Conservation (phyloP, 2,329 filamentous ascomycete species). For the Passalora sequoiae region DNA sequence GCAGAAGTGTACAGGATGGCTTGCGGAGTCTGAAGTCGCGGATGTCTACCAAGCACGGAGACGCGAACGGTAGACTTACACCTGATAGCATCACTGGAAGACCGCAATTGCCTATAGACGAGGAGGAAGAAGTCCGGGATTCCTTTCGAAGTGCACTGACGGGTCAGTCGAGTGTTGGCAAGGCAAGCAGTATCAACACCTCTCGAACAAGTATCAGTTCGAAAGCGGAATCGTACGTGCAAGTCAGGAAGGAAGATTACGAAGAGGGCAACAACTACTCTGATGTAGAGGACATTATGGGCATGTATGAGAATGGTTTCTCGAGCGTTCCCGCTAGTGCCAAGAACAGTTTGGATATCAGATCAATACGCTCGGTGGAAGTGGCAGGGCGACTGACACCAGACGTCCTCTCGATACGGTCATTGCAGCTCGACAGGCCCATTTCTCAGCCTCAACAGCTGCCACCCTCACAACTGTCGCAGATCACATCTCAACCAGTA, state of each 20-base stretch:
- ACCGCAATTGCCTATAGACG: slow-evolving; percentile 10
- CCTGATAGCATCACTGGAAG: slow-evolving; percentile 11
- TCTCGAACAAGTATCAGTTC: slow-evolving; percentile 79
- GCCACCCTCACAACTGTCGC: slow-evolving; percentile 7
- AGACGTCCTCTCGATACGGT: slow-evolving; percentile 10
- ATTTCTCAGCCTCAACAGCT: slow-evolving; percentile 18
- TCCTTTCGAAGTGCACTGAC: slow-evolving; percentile 59
- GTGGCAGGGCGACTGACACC: slow-evolving; percentile 7
- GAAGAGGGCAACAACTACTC: slow-evolving; percentile 43
- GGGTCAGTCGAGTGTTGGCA: slow-evolving; percentile 53
- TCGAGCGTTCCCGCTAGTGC: slow-evolving; percentile 28
- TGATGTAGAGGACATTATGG: slow-evolving; percentile 58
- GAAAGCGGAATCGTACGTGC: slow-evolving; percentile 59
- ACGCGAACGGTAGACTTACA: slow-evolving; percentile 12
- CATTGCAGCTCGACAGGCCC: slow-evolving; percentile 21
- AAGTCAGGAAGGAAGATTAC: slow-evolving; percentile 45
- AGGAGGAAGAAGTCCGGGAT: slow-evolving; percentile 46
- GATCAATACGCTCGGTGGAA: slow-evolving; percentile 20
- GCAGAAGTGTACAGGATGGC: slow-evolving; percentile 23
- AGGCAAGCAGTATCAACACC: slow-evolving; percentile 57
- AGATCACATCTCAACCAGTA: not conserved
- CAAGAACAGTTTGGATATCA: slow-evolving; percentile 23
- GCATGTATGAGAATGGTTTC: slow-evolving; percentile 57
- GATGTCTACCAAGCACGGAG: slow-evolving; percentile 13
- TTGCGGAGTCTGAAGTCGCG: slow-evolving; percentile 22